Percentiles rank a stretch among this genome's conserved stretches.
phyloP scores from a whole-genome alignment of 768 basidiomycete species.

The Naganishia kalamii region DNA sequence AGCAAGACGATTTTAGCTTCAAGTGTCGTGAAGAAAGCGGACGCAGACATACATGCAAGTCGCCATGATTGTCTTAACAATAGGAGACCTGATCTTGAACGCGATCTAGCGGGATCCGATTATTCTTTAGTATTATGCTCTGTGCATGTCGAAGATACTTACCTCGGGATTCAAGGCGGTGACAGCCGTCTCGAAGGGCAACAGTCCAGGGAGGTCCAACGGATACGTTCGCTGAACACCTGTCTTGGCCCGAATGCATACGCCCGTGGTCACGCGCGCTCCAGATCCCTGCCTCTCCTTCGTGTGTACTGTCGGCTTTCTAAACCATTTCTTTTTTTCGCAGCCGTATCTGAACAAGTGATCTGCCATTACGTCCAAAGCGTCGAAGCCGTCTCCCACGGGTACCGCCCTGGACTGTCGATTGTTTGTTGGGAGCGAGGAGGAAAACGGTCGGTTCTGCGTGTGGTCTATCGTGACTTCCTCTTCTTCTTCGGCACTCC shows the following conservation, averaged over 20 bases:
- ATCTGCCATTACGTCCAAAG: slow-evolving; percentile 44
- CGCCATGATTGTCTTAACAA: slow-evolving; percentile 24
- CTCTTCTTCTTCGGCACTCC: too few relatives aligned
- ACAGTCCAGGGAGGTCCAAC: slow-evolving; percentile 72
- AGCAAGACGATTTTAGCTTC: slow-evolving; percentile 30
- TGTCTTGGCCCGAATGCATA: slow-evolving; percentile 36
- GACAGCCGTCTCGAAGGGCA: slow-evolving; percentile 75
- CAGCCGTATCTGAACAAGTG: slow-evolving; percentile 38
- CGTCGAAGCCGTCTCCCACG: slow-evolving; percentile 39
- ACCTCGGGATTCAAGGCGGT: slow-evolving; percentile 71
- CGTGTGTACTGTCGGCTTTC: slow-evolving; percentile 30
- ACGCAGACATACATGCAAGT: slow-evolving; percentile 36
- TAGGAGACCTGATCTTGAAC: slow-evolving; percentile 60
- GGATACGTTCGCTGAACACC: slow-evolving; percentile 62
- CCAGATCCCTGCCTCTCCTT: slow-evolving; percentile 8
- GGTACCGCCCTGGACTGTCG: slow-evolving; percentile 31
- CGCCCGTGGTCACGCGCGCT: slow-evolving; percentile 31
- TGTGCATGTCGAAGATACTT: neutral
- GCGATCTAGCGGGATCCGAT: slow-evolving; percentile 73
- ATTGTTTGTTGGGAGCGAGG: neutral
- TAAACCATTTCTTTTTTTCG: slow-evolving; percentile 41
- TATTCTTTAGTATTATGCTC: slow-evolving; percentile 65
- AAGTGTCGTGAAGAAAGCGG: slow-evolving; percentile 54
- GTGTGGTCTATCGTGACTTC: neutral
- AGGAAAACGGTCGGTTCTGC: neutral